Conservation (phyloP, 2,329 filamentous ascomycete species). For the Pezicula radicicola region DNA sequence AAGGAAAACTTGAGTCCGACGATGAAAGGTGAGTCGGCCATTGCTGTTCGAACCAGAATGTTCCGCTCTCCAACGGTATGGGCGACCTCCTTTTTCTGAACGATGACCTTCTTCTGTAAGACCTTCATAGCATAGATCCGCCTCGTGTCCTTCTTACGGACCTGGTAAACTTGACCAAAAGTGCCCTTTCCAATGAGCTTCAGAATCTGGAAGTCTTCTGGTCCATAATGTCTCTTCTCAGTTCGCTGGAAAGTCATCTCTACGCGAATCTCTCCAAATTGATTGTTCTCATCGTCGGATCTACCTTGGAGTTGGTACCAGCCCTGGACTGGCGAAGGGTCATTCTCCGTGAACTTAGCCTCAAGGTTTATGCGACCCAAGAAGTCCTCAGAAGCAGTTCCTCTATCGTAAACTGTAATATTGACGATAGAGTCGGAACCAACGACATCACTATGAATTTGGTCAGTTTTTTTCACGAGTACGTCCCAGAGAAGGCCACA, state of each 20-base stretch:
- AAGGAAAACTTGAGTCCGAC: slow-evolving; percentile 98
- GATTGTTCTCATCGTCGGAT: slow-evolving; percentile 71
- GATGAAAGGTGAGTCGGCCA: slow-evolving; percentile 94
- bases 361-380: slow-evolving; percentile 85
- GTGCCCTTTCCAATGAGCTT: slow-evolving; percentile 98
- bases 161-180: slow-evolving; percentile 97
- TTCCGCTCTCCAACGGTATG: slow-evolving; percentile 97
- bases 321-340: slow-evolving; percentile 70
- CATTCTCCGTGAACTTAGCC: slow-evolving; percentile 61
- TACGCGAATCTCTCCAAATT: slow-evolving; percentile 81
- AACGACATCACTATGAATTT: slow-evolving; percentile 75
- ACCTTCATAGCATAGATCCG: slow-evolving; percentile 99
- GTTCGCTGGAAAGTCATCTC: slow-evolving; percentile 82
- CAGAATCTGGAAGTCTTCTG: slow-evolving; percentile 92
- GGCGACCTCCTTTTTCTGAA: slow-evolving; percentile 98
- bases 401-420: slow-evolving; percentile 87
- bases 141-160: slow-evolving; percentile 92
- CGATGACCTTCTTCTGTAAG: slow-evolving; percentile 98
- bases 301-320: slow-evolving; percentile 84
- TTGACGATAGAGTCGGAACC: slow-evolving; percentile 88
- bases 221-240: slow-evolving; percentile 88
- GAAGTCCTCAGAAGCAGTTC: slow-evolving; percentile 80
- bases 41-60: slow-evolving; percentile 93
- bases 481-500: slow-evolving; percentile 34
- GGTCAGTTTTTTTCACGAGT: slow-evolving; percentile 11